These are phyloP conservation scores for Septoria petroselini DNA, from an alignment of 2,329 filamentous ascomycete species.

Conservation along the genomic window DNA sequence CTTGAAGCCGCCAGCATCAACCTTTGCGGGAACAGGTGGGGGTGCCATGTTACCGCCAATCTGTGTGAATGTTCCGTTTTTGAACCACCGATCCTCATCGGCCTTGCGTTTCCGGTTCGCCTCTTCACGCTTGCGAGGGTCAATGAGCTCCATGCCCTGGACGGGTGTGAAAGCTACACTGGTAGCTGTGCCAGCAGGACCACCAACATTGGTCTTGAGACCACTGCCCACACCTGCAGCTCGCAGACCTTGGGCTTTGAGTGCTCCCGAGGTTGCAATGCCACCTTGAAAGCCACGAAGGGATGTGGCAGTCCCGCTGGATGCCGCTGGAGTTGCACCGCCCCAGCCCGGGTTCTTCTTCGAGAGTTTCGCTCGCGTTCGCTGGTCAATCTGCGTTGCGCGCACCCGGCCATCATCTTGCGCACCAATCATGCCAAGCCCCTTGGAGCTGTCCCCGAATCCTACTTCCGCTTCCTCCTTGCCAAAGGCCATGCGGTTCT, in stretches of 20 bases:
- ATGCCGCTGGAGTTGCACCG: constrained; percentile 54
- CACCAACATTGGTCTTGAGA: constrained; percentile 31
- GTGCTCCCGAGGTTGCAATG: constrained; percentile 61
- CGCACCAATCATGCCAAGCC: constrained; percentile 93
- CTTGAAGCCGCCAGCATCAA: constrained; percentile 69
- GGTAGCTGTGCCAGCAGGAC: constrained; percentile 60
- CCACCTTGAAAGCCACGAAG: constrained; percentile 71
- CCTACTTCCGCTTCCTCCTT: constrained; percentile 93
- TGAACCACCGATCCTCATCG: constrained; percentile 95
- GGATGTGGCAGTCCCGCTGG: constrained; percentile 72
- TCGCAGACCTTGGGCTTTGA: constrained; percentile 75
- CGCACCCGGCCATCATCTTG: constrained; percentile 85
- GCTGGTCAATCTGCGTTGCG: constrained; percentile 82
- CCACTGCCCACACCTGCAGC: constrained; percentile 70
- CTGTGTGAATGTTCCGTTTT: constrained; percentile 94
- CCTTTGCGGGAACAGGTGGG: constrained; percentile 45
- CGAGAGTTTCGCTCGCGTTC: constrained; percentile 87
- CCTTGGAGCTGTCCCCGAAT: constrained; percentile 82
- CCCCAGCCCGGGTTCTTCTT: constrained; percentile 98
- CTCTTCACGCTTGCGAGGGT: constrained; percentile 86
- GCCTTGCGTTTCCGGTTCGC: constrained; percentile 86
- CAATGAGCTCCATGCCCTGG: constrained; percentile 90
- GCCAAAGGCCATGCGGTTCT: constrained; percentile 93
- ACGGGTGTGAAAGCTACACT: constrained; percentile 91
- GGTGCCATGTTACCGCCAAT: constrained; percentile 49